Evolutionary conservation across 2,329 filamentous ascomycete genomes (phyloP), one percentile per base, ranked within the genome.

Genomic region (Chaetothyriales sp.): DNA sequence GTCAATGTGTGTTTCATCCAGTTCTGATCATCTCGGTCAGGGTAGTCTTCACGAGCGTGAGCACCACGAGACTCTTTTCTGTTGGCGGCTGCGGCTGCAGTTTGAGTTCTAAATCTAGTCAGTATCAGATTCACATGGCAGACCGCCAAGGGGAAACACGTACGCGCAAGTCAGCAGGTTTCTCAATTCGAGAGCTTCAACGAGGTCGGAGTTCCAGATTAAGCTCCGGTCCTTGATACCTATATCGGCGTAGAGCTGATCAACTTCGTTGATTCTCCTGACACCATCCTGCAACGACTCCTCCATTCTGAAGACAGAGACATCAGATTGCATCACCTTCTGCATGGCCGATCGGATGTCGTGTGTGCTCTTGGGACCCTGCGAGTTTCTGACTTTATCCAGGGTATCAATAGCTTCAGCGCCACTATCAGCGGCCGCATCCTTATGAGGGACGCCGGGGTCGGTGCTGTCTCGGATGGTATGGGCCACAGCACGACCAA

Each of bases 1-100:
- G 83, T 87, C 55, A 98, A 79, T 45, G 87, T 94, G 79, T 98
- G 92, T 83, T 96, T 96, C 90, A 95, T 95, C 90, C 90, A 96
- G 70, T 93, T 84, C 70, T 82, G 77, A 66, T 98, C 92, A 66
- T 96, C 86, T 74, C 92, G 84, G 18, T 96, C 89, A 52, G 90
- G 90, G 78, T 70, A 96, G 68, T 98, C 92, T 75, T 98, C 92
- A 60, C 92, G 85, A 59, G 92, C 92, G 71, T 98, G 92, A 20
- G 92, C 92, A 67, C 92, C 92, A 73, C 92, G 86, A 51, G 88
- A 95, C 73, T 98, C 92, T 78, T 95, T 95, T 66, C 92, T 83
- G 73, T 90, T 90, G 53, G 88, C 86, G 56, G 92, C 92, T 28
- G 88, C 79, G 61, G 82, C 79, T 56, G 92, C 92, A 48, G 92